Percentiles rank a stretch among this genome's conserved stretches.
Conservation (phyloP, 345 rosid genomes). For the Aquilaria malaccensis region DNA sequence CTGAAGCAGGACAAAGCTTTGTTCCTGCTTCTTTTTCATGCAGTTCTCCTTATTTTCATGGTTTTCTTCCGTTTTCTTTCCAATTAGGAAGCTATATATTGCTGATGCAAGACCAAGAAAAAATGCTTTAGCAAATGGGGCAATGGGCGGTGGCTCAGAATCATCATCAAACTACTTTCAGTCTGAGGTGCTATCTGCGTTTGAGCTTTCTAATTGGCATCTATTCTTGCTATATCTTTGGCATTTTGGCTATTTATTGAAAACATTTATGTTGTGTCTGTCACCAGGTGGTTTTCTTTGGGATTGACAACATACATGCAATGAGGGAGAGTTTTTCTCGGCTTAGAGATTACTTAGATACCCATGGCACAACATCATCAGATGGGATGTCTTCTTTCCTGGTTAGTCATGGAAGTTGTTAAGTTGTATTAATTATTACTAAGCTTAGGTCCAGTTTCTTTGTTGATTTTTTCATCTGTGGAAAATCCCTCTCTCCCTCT, state of each 20-base stretch:
- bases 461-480: too few species aligned
- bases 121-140: slow-evolving; percentile 99
- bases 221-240: slow-evolving; percentile 15
- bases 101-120: slow-evolving; percentile 98
- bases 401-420: slow-evolving; percentile 38
- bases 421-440: too few species aligned
- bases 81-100: slow-evolving; percentile 81
- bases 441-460: background rate
- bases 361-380: slow-evolving; percentile 87
- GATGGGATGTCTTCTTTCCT: slow-evolving; percentile 96
- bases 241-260: slow-evolving; percentile 9
- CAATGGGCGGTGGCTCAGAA: slow-evolving; percentile 99
- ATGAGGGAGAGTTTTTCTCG: slow-evolving; percentile 98
- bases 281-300: slow-evolving; percentile 84
- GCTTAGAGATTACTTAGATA: slow-evolving; percentile 94
- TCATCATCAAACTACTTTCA: slow-evolving; percentile 92
- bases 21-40: too few species aligned
- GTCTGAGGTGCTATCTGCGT: slow-evolving; percentile 69
- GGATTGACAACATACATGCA: slow-evolving; percentile 98
- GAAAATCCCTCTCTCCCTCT: too few species aligned
- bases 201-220: slow-evolving; percentile 18
- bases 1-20: too few species aligned
- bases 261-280: slow-evolving; percentile 11
- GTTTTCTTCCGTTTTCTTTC: slow-evolving; percentile 4
- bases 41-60: too few species aligned